Evolutionary conservation across 2,329 filamentous ascomycete species (phyloP), one percentile per base, ranked within the genome.

Genomic region (Penicillium sp.): DNA sequence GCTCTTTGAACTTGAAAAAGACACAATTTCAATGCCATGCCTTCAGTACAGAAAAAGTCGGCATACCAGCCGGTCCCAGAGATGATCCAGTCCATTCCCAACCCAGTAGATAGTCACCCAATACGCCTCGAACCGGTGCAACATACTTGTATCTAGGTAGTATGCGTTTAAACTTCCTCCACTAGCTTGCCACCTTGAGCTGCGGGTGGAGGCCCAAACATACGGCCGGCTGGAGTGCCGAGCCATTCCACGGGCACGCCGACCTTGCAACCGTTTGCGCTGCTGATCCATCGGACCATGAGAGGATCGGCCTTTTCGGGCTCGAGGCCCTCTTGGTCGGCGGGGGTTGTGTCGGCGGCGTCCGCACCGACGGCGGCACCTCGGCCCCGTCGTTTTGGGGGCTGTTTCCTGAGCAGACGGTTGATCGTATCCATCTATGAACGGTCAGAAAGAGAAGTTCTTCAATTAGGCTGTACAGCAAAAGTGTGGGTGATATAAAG

Each of bases 371-470:
- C 68, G 39, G 76, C 77, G 46, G 33, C 33, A 37, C 15, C 33
- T 20, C 74, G 73, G 28, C 75, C 75, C 37, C 75, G 72, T 12
- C 74, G 71, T 64, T 86, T 86, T 2, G 82, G 80, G 1, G 81
- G 81, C 66, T 84, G 83, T 62, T 84, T 85, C 61, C 81, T 81
- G 44, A 86, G 76, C n/a, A 84, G 75, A 49, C 81, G 79, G 64
- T 84, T 83, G 67, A 85, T 84, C 1, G 82, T 84, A 61, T 84
- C 81, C 77, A 83, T 81, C 81, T 83, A 28, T 38, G n/a, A 23
- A 20, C 8, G 13, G 41, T 66, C 45, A 67, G 59, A 38, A 38
- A 27, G 29, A 31, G 25, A 10, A 13, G 28, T 42, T 18, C 18
- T 41, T 46, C 24, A 32, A 20, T 25, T 3, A 23, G 13, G 25